phyloP scores from a whole-genome alignment of 1,284 basidiomycete genomes.

The Mycosarcoma mackinlayi region DNA sequence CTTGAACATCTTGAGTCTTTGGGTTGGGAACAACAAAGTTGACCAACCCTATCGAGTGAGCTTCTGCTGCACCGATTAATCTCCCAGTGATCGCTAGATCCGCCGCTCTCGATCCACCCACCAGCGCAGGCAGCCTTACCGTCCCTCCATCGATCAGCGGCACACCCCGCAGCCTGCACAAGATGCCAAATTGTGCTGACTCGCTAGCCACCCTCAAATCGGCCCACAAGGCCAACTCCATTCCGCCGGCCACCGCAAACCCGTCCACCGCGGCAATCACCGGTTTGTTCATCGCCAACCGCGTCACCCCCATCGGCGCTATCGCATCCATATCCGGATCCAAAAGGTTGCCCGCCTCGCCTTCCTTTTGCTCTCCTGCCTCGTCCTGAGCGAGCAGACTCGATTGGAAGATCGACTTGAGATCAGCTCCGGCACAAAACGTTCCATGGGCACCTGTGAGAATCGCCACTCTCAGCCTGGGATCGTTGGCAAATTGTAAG shows the following conservation, averaged over 20 bases:
- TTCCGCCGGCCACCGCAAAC: conserved; percentile 41
- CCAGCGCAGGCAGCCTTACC: conserved; percentile 30
- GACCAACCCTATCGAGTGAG: conserved; percentile 28
- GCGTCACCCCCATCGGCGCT: conserved; percentile 42
- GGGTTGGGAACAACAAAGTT: conserved; percentile 18
- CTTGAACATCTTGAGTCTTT: not conserved
- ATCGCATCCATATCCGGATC: conserved; percentile 41
- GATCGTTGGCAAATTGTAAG: conserved; percentile 23
- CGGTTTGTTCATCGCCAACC: conserved; percentile 44
- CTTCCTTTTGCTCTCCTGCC: not conserved
- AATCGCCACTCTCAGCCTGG: conserved; percentile 20
- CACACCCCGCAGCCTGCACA: conserved; percentile 42
- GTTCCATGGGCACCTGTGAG: conserved; percentile 26
- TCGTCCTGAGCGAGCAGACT: not conserved
- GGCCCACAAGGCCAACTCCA: conserved; percentile 43
- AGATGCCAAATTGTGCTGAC: conserved; percentile 23
- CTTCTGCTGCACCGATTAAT: conserved; percentile 28
- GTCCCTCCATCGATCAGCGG: conserved; percentile 47
- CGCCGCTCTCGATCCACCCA: conserved; percentile 30
- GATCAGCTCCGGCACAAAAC: conserved; percentile 45
- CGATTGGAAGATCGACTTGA: conserved; percentile 25
- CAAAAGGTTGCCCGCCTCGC: conserved; percentile 16
- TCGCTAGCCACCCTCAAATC: conserved; percentile 32
- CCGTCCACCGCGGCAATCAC: conserved; percentile 42
- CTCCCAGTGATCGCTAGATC: conserved; percentile 37